Evolutionary conservation across 2,329 filamentous ascomycete genomes (phyloP), one percentile per base, ranked within the genome.

Genomic region (Basipetospora sp.): DNA sequence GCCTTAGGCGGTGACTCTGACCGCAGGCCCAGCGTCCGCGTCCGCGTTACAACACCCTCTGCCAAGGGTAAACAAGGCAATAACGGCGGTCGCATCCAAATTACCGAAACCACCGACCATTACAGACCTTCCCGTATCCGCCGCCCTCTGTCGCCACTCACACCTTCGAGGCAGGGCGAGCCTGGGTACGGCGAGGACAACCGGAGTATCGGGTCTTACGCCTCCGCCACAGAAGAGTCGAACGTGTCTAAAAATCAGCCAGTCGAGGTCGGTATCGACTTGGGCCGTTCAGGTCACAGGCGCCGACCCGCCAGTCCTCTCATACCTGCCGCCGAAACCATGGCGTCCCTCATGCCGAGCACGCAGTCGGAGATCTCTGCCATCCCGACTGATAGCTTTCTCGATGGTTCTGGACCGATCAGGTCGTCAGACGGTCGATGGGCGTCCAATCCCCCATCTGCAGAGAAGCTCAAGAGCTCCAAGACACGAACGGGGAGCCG

Each of bases 201-300:
- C 41, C 64, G 69, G 43, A 82, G 77, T 51, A 63, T 77, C 54
- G 71, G 67, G 47, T 90, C 83, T 27, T 82, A 82, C 53, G 81
- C 79, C 25, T 90, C 85, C 36, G 76, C 71, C 14, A 82, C 77
- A 6, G 80, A 84, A 53, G 84, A 82, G 55, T 88, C 82, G 45
- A 86, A 80, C 56, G 69, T 87, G 41, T 76, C 73, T 22, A 66
- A 71, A 38, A 78, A 81, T 38, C 36, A 39, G 15, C 86, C 86
- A 26, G 77, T 94, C 45, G 86, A 94, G 53, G 82, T 94, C 43
- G 88, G 94, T 55, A 83, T 96, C 44, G 71, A 87, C 49, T 14
- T 40, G 4, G 38, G 33, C n/a, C 35, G 40, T n/a, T 26, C 30
- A 10, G 25, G 28, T 40, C 62, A 65, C 45, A 64, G 68, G 53